Evolutionary conservation across 73 alveolate genomes (phyloP).

Genomic region (Paramecium octaurelia): DNA sequence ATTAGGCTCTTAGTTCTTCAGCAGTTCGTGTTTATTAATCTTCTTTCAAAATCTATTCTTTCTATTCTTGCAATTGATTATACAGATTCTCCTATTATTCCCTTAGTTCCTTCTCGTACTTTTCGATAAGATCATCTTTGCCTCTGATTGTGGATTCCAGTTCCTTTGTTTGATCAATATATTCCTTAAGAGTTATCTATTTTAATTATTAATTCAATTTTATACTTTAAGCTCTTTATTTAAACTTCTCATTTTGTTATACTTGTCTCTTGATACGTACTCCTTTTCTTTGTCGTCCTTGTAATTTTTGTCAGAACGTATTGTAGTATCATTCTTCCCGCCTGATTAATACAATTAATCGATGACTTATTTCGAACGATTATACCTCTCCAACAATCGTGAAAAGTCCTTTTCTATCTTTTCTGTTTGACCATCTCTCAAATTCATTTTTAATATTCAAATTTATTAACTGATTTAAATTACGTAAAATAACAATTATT

Average conservation of each 20-base stretch:
- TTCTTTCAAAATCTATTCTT: background rate
- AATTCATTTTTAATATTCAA: slow-evolving; percentile 19
- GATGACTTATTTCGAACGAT: slow-evolving; percentile 36
- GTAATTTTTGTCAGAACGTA: background rate
- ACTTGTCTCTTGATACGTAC: slow-evolving; percentile 7
- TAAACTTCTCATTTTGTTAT: background rate
- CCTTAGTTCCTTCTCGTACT: slow-evolving; percentile 32
- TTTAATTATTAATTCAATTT: background rate
- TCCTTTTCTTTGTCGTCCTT: background rate
- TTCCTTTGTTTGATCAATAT: slow-evolving; percentile 33
- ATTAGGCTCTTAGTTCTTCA: background rate
- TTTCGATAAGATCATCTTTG: slow-evolving; percentile 4
- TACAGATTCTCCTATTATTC: slow-evolving; percentile 6
- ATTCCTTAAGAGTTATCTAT: slow-evolving; percentile 36
- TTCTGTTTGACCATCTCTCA: background rate
- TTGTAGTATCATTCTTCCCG: background rate
- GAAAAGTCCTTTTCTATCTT: slow-evolving; percentile 40
- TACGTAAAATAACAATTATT: background rate
- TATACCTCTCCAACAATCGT: slow-evolving; percentile 5
- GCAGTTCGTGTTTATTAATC: background rate
- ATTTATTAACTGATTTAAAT: slow-evolving; percentile 20
- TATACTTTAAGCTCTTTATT: slow-evolving; percentile 40
- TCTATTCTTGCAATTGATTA: slow-evolving; percentile 5
- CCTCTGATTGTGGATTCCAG: background rate
- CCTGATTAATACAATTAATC: slow-evolving; percentile 25